Evolutionary conservation across 495 filamentous ascomycete genomes (phyloP).

Genomic region (Penicillium cataractarum): DNA sequence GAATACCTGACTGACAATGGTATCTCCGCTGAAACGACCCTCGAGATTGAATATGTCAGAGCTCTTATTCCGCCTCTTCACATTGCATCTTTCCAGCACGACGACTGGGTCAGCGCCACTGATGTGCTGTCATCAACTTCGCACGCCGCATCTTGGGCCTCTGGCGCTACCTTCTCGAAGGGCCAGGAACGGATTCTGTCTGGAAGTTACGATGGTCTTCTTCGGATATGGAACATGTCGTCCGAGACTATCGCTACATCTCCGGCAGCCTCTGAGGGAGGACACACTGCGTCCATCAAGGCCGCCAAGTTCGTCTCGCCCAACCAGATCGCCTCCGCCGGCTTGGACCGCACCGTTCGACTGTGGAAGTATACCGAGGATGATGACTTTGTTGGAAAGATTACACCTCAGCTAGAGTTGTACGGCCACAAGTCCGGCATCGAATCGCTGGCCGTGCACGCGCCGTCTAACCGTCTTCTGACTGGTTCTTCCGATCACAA

Average conservation of each 20-base stretch:
- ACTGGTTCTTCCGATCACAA: conserved; percentile 80
- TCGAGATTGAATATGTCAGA: conserved; percentile 91
- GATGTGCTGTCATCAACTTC: conserved; percentile 76
- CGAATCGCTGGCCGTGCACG: conserved; percentile 77
- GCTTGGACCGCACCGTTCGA: conserved; percentile 79
- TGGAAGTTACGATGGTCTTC: conserved; percentile 83
- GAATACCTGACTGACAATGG: conserved; percentile 85
- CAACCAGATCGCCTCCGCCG: conserved; percentile 74
- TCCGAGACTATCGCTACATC: conserved; percentile 77
- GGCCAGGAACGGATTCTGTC: conserved; percentile 78
- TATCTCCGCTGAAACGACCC: conserved; percentile 80
- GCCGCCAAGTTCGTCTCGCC: conserved; percentile 78
- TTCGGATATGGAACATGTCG: conserved; percentile 87
- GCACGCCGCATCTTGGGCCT: conserved; percentile 60
- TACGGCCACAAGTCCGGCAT: conserved; percentile 81
- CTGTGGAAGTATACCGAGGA: conserved; percentile 83
- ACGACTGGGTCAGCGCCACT: conserved; percentile 96
- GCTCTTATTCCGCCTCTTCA: conserved; percentile 85
- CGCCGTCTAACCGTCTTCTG: conserved; percentile 72
- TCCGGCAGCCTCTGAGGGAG: conserved; percentile 60
- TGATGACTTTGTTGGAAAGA: conserved; percentile 58
- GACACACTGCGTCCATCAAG: conserved; percentile 77
- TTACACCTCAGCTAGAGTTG: conserved; percentile 79
- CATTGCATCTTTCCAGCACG: conserved; percentile 87
- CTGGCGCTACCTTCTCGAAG: conserved; percentile 35